Evolutionary conservation across 345 rosid genomes (phyloP).

Genomic region (Rhizophora apiculata): DNA sequence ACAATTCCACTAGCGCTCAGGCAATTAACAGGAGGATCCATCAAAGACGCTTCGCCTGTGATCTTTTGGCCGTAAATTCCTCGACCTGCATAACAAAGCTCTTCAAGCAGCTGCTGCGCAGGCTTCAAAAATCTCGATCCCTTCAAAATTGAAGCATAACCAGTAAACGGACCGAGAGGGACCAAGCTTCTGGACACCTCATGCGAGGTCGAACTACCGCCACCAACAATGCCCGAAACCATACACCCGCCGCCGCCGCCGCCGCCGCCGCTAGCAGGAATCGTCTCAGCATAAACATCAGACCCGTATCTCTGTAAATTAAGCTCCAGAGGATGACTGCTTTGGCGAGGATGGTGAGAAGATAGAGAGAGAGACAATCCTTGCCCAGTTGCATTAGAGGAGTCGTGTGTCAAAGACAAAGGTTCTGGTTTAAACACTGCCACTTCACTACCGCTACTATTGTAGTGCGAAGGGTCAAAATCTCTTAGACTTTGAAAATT

Average conservation of each 20-base stretch:
- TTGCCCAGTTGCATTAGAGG: constrained; percentile 23
- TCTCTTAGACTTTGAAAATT: constrained; percentile 49
- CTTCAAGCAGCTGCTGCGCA: constrained; percentile 77
- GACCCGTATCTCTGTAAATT: constrained; percentile 48
- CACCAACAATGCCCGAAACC: constrained; percentile 36
- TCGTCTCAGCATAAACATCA: constrained; percentile 20
- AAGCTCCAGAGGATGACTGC: constrained; percentile 44
- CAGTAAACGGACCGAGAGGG: constrained; percentile 77
- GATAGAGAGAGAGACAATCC: constrained; percentile 69
- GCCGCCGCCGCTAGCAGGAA: background rate
- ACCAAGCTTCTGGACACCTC: constrained; percentile 50
- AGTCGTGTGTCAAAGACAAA: constrained; percentile 24
- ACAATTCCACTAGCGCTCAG: constrained; percentile 30
- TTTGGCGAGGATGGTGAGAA: constrained; percentile 43
- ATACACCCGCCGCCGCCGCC: constrained; percentile 22
- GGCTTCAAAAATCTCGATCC: constrained; percentile 89
- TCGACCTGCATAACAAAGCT: constrained; percentile 66
- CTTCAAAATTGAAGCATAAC: constrained; percentile 69
- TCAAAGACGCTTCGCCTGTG: constrained; percentile 44
- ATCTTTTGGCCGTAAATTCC: constrained; percentile 46
- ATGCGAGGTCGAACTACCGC: constrained; percentile 34
- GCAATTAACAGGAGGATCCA: constrained; percentile 50
- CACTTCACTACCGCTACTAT: constrained; percentile 36
- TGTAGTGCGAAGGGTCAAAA: constrained; percentile 33
- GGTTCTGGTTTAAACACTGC: constrained; percentile 54